Conservation (phyloP, 2,329 filamentous ascomycete genomes). For the Chaetomium sp. region DNA sequence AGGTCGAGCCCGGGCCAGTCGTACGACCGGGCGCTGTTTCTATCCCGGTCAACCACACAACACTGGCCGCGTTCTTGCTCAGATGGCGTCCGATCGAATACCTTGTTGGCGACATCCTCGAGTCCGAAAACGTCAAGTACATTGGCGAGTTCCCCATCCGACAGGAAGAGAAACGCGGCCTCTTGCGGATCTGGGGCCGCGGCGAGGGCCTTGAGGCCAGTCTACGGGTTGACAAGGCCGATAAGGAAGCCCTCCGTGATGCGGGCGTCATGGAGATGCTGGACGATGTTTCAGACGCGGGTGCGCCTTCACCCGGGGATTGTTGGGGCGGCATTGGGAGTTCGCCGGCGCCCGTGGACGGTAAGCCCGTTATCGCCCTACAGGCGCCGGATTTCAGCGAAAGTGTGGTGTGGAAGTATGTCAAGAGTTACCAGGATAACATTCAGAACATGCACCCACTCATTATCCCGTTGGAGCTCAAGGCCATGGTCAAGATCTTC, state of each 20-base stretch:
- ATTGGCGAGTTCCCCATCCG: constrained; percentile 69
- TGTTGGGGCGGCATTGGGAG: constrained; percentile 55
- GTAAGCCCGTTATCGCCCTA: constrained; percentile 33
- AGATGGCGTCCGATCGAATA: constrained; percentile 62
- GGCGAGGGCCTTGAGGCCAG: constrained; percentile 66
- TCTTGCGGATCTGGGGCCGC: constrained; percentile 68
- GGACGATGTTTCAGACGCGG: constrained; percentile 42
- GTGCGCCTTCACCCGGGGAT: constrained; percentile 48
- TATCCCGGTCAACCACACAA: constrained; percentile 81
- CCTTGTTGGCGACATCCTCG: constrained; percentile 50
- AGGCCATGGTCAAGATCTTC: constrained; percentile 48
- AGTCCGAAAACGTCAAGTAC: constrained; percentile 44
- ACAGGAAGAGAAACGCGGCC: constrained; percentile 65
- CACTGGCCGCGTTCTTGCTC: constrained; percentile 76
- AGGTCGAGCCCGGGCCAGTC: constrained; percentile 45
- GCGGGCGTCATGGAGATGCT: constrained; percentile 29
- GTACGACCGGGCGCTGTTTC: constrained; percentile 56
- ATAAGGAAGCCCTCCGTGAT: constrained; percentile 36
- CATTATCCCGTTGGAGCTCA: constrained; percentile 46
- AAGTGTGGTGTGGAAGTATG: constrained; percentile 45
- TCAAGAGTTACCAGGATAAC: constrained; percentile 52
- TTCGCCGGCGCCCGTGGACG: constrained; percentile 35
- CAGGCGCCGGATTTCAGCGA: constrained; percentile 51
- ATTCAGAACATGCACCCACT: constrained; percentile 62
- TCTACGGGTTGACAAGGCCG: constrained; percentile 30